Evolutionary conservation across 2,329 filamentous ascomycete genomes (phyloP).

Genomic region (Drechmeria coniospora): DNA sequence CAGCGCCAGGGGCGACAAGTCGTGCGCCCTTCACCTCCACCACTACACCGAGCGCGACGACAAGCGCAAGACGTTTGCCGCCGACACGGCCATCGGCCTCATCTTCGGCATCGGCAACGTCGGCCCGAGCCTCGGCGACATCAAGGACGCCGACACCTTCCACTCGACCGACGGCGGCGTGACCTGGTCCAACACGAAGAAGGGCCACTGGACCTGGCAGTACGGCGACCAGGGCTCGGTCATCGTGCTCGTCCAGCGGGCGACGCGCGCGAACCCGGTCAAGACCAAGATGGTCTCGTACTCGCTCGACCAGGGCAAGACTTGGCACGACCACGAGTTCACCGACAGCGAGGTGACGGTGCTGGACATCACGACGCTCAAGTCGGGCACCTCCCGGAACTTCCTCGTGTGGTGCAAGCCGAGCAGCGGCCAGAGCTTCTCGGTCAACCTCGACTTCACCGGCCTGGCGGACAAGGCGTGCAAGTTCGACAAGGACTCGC

Average conservation of each 20-base stretch:
- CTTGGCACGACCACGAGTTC: slow-evolving; percentile 66
- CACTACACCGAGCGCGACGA: slow-evolving; percentile 86
- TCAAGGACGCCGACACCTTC: slow-evolving; percentile 72
- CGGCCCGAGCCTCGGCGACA: slow-evolving; percentile 48
- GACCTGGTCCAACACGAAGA: slow-evolving; percentile 70
- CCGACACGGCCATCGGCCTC: slow-evolving; percentile 71
- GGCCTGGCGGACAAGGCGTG: slow-evolving; percentile 63
- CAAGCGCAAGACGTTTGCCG: slow-evolving; percentile 73
- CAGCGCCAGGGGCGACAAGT: slow-evolving; percentile 38
- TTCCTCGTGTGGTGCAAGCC: slow-evolving; percentile 75
- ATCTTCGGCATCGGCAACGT: slow-evolving; percentile 91
- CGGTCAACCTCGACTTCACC: slow-evolving; percentile 80
- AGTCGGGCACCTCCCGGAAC: slow-evolving; percentile 77
- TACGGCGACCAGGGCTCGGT: slow-evolving; percentile 92
- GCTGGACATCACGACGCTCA: slow-evolving; percentile 71
- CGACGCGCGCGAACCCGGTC: slow-evolving; percentile 48
- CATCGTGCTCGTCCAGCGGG: slow-evolving; percentile 69
- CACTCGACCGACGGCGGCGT: slow-evolving; percentile 85
- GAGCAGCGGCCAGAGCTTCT: slow-evolving; percentile 42
- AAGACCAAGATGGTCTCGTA: slow-evolving; percentile 58
- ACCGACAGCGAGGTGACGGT: slow-evolving; percentile 55
- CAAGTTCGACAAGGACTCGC: slow-evolving; percentile 42
- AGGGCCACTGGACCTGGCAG: slow-evolving; percentile 83
- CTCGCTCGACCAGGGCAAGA: slow-evolving; percentile 64
- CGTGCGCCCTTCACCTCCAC: slow-evolving; percentile 83